These are phyloP conservation scores for Chrysoporthe puriensis DNA, from an alignment of 2,329 filamentous ascomycete genomes.

Conservation along the genomic window DNA sequence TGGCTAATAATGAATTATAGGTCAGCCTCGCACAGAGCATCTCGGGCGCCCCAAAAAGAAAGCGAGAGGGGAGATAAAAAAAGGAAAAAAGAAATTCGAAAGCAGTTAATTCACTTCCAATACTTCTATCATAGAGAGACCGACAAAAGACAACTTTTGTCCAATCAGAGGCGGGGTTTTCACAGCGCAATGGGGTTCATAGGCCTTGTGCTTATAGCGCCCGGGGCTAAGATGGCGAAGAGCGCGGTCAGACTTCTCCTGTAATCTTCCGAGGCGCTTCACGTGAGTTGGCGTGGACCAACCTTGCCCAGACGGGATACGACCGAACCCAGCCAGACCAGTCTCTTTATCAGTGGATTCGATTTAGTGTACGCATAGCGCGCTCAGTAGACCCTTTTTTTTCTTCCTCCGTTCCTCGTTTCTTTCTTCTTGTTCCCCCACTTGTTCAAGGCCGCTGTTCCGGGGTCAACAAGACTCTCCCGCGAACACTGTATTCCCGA, in stretches of 20 bases:
- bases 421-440: neutral
- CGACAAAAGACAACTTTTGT: too few relatives aligned
- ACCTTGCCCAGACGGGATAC: neutral
- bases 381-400: neutral
- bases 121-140: too few relatives aligned
- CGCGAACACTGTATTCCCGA: neutral
- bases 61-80: too few relatives aligned
- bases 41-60: too few relatives aligned
- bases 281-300: neutral
- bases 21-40: too few relatives aligned
- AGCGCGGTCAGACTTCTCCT: neutral
- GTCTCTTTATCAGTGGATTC: neutral
- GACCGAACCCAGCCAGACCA: neutral
- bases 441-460: neutral
- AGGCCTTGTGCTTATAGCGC: too few relatives aligned
- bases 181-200: too few relatives aligned
- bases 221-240: too few relatives aligned
- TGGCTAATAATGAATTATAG: too few relatives aligned
- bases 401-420: neutral
- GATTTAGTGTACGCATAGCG: neutral
- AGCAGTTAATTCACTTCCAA: too few relatives aligned
- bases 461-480: neutral
- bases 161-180: too few relatives aligned
- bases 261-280: neutral
- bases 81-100: too few relatives aligned